Conservation (phyloP, 192 early-diverging fungal genomes). For the Mortierella antarctica region DNA sequence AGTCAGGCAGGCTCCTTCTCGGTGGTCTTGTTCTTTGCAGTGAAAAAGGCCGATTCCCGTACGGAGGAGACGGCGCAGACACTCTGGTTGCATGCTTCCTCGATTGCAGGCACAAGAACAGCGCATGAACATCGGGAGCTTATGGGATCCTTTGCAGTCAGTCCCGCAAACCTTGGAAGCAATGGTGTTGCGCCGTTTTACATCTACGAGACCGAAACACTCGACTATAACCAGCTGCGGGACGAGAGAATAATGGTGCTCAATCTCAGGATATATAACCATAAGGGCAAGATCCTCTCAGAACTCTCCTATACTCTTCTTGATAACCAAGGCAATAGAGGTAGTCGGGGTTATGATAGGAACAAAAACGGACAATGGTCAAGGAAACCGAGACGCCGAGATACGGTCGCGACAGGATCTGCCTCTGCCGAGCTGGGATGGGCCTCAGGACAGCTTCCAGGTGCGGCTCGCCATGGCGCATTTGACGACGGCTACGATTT, state of each 20-base stretch:
- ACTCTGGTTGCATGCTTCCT: conserved; percentile 22
- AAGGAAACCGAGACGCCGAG: too few species aligned
- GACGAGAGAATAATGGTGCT: conserved; percentile 5
- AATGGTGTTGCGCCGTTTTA: conserved; percentile 21
- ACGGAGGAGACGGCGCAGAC: neutral
- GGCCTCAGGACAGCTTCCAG: too few species aligned
- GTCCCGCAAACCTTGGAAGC: neutral
- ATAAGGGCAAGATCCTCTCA: conserved; percentile 12
- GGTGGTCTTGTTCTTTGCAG: conserved; percentile 39
- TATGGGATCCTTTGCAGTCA: conserved; percentile 28
- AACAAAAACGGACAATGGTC: too few species aligned
- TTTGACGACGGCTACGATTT: too few species aligned
- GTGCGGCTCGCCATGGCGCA: too few species aligned
- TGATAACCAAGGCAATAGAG: neutral
- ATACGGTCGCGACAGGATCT: too few species aligned
- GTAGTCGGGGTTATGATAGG: neutral
- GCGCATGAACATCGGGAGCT: conserved; percentile 22
- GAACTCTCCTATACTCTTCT: conserved; percentile 32
- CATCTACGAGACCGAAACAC: conserved; percentile 27
- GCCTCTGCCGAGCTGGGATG: too few species aligned
- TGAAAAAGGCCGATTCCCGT: conserved; percentile 3
- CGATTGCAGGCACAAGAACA: conserved; percentile 1
- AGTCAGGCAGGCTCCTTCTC: conserved; percentile 7
- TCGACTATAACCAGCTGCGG: conserved; percentile 17
- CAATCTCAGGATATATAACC: conserved; percentile 29